A percentile compares a stretch with the other conserved stretches of the same genome.
These are phyloP conservation scores for Camillea tinctor DNA, from an alignment of 2,329 filamentous ascomycete genomes.

Conservation along the genomic window DNA sequence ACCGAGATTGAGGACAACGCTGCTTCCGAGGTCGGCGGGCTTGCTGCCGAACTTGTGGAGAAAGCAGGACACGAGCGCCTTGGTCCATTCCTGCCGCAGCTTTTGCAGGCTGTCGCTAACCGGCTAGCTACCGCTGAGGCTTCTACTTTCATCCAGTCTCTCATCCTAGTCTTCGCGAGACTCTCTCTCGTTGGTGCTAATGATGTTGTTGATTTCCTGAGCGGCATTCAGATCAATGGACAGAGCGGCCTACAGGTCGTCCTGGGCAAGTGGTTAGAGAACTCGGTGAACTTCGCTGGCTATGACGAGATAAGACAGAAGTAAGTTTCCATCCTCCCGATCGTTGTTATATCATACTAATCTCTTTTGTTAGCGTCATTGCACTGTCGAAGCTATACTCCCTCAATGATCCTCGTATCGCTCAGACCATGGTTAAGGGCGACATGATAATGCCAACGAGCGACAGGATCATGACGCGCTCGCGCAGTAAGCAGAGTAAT, in stretches of 20 bases:
- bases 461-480: constrained; percentile 89
- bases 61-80: constrained; percentile 90
- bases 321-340: constrained; percentile 49
- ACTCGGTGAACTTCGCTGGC: constrained; percentile 94
- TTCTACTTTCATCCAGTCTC: constrained; percentile 88
- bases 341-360: constrained; percentile 30
- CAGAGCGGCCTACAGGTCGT: constrained; percentile 86
- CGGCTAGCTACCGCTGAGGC: constrained; percentile 80
- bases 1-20: constrained; percentile 86
- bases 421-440: constrained; percentile 82
- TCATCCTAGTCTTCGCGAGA: constrained; percentile 92
- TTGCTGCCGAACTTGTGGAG: constrained; percentile 92
- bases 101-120: constrained; percentile 84
- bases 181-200: constrained; percentile 80
- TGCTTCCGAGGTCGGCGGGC: constrained; percentile 90
- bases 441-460: constrained; percentile 80
- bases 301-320: constrained; percentile 98
- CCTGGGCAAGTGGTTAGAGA: constrained; percentile 92
- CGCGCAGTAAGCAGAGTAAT: constrained; percentile 78
- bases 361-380: constrained; percentile 63
- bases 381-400: constrained; percentile 89
- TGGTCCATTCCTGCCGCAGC: constrained; percentile 83
- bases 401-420: constrained; percentile 77
- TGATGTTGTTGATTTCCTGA: constrained; percentile 90
- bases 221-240: constrained; percentile 75